phyloP scores from a whole-genome alignment of 2,329 filamentous ascomycete species.

The Aspergillus luchuensis region DNA sequence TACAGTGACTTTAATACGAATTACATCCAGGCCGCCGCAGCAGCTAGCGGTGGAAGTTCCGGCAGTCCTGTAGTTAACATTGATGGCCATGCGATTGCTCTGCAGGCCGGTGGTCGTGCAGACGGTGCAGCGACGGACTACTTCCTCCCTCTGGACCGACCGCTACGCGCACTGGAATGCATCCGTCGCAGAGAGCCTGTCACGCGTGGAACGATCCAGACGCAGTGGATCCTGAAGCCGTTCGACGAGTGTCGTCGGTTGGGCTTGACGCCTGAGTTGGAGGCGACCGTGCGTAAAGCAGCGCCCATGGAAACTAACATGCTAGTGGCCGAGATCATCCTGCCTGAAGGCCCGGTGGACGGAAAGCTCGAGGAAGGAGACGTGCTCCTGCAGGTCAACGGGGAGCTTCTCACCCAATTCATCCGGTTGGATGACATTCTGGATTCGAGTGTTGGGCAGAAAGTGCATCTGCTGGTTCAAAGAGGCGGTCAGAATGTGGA shows the following conservation, averaged over 20 bases:
- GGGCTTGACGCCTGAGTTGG: slow-evolving; percentile 81
- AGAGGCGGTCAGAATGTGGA: slow-evolving; percentile 85
- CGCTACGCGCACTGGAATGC: slow-evolving; percentile 80
- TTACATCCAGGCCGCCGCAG: slow-evolving; percentile 97
- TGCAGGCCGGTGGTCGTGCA: slow-evolving; percentile 90
- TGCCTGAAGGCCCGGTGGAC: slow-evolving; percentile 86
- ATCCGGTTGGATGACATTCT: slow-evolving; percentile 87
- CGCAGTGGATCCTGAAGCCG: slow-evolving; percentile 93
- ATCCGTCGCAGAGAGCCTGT: slow-evolving; percentile 75
- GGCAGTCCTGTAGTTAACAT: slow-evolving; percentile 97
- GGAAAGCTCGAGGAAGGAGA: slow-evolving; percentile 91
- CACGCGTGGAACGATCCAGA: slow-evolving; percentile 94
- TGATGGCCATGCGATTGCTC: slow-evolving; percentile 84
- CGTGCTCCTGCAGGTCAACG: slow-evolving; percentile 89
- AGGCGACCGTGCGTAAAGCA: slow-evolving; percentile 76
- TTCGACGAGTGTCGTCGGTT: slow-evolving; percentile 95
- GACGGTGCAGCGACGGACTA: slow-evolving; percentile 98
- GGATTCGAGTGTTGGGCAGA: slow-evolving; percentile 79
- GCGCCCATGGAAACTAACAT: slow-evolving; percentile 95
- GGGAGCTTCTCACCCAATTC: slow-evolving; percentile 89
- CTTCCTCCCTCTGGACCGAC: slow-evolving; percentile 90
- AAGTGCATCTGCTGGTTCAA: slow-evolving; percentile 80
- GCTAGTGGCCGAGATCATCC: slow-evolving; percentile 92
- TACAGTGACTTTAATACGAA: slow-evolving; percentile 97
- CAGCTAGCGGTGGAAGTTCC: slow-evolving; percentile 95